Percentiles rank a stretch among this genome's conserved stretches.
Evolutionary conservation across 768 basidiomycete genomes (phyloP).

Genomic region (Leucocoprinus birnbaumii): DNA sequence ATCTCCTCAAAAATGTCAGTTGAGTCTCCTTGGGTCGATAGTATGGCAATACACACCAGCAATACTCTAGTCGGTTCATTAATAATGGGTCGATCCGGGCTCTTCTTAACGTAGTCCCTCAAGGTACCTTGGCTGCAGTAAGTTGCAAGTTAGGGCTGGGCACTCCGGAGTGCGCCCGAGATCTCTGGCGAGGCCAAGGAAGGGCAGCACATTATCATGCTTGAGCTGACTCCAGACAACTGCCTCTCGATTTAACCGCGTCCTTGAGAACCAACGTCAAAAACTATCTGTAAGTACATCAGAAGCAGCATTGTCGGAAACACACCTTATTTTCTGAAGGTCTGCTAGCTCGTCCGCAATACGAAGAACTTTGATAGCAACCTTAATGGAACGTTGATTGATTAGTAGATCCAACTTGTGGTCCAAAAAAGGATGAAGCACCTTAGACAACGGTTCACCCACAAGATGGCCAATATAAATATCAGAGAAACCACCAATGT

Average conservation of each 20-base stretch:
- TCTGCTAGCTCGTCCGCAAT: too few relatives aligned
- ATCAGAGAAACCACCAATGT: too few relatives aligned
- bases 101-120: slow-evolving; percentile 4
- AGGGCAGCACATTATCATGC: slow-evolving; percentile 16
- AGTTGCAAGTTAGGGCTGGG: slow-evolving; percentile 16
- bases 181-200: slow-evolving; percentile 9
- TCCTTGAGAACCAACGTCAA: too few relatives aligned
- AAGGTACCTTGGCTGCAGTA: slow-evolving; percentile 9
- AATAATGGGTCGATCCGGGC: background rate
- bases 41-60: slow-evolving; percentile 4
- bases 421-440: too few relatives aligned
- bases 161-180: background rate
- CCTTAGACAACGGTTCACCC: too few relatives aligned
- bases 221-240: slow-evolving; percentile 11
- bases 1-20: slow-evolving; percentile 2
- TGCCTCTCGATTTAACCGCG: slow-evolving; percentile 13
- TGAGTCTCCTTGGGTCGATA: background rate
- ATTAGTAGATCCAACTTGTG: too few relatives aligned
- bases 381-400: too few relatives aligned
- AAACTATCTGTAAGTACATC: too few relatives aligned
- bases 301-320: too few relatives aligned
- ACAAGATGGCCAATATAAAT: too few relatives aligned
- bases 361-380: too few relatives aligned
- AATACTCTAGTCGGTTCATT: slow-evolving; percentile 3
- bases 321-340: too few relatives aligned